Base-by-base conservation (phyloP, 345 rosid genomes). In the rapeseed (Brassica napus) region DNA sequence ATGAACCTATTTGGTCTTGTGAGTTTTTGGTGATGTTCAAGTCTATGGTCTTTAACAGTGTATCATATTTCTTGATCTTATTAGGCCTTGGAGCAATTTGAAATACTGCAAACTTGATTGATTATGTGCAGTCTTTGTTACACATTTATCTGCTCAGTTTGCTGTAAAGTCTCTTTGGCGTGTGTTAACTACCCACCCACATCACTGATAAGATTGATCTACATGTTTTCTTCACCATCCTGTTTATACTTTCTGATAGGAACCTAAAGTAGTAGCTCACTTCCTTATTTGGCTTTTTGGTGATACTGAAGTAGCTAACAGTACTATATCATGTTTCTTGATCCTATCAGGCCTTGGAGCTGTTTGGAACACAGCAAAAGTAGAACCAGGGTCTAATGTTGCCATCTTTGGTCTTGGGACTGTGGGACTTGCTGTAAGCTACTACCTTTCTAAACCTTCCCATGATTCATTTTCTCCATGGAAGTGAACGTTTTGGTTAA, bases 301-400 rank as follows among this genome's bases (percentile, higher is more conserved):
- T 74, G 12, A 5, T 35, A 42, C 39, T n/a, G 62, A 9, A 3
- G 1, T 42, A 37, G 59, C 15, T 81, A 49, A 67, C 15, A 47
- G 42, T 37, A 8, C 2, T 73, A 10, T 10, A 31, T 67, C 18
- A 34, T 62, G 74, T 77, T 3, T 72, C 9, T 81, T 1, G 4
- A 16, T 67, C 44, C 0, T 30, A 3, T 68, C 71, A 94, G 97
- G 98, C 3, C 94, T 94, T 77, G 98, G 98, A 84, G 98, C 98
- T 69, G 98, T 94, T 74, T 94, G 98, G 98, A 94, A 94, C 82
- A 90, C 98, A 4, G 98, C 98, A 75, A 94, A 94, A 87, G 98
- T 94, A 26, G 98, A 92, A 82, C 72, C 97, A 28, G 98, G 98
- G 73, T 89, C 98, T 14, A 88, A 82, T 81, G 97, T 96, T 58